phyloP scores from a whole-genome alignment of 2,329 filamentous ascomycete genomes.

The Erysiphe pisi region DNA sequence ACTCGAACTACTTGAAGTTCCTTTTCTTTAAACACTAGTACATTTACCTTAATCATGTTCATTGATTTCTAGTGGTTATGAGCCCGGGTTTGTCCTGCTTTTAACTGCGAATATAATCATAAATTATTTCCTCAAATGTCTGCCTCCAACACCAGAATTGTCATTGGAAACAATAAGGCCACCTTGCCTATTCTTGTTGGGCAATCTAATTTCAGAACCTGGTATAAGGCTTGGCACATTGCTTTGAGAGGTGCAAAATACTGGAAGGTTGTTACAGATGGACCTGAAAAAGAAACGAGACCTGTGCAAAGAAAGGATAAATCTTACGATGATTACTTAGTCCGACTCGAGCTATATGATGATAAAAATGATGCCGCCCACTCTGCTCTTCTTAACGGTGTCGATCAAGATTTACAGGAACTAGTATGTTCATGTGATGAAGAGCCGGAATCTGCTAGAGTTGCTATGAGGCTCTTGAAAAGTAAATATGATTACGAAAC shows the following conservation, averaged over 20 bases:
- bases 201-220: neutral
- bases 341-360: neutral
- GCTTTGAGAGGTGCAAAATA: neutral
- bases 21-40: too few relatives aligned
- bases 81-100: neutral
- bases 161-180: neutral
- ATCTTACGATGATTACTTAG: neutral
- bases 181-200: neutral
- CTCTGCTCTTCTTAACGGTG: conserved; percentile 3
- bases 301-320: neutral
- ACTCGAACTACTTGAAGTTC: too few relatives aligned
- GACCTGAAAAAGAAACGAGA: neutral
- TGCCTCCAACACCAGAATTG: neutral
- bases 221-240: neutral
- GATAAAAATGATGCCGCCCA: conserved; percentile 1
- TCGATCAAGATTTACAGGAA: neutral
- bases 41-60: too few relatives aligned
- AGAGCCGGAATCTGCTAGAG: neutral
- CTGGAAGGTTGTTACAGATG: conserved; percentile 12
- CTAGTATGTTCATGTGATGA: neutral
- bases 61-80: neutral
- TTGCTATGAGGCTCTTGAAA: neutral
- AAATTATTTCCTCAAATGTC: neutral
- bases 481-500: conserved; percentile 19
- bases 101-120: neutral